Conservation (phyloP, 1,139 yeast genomes). For the Kazachstania sp. region DNA sequence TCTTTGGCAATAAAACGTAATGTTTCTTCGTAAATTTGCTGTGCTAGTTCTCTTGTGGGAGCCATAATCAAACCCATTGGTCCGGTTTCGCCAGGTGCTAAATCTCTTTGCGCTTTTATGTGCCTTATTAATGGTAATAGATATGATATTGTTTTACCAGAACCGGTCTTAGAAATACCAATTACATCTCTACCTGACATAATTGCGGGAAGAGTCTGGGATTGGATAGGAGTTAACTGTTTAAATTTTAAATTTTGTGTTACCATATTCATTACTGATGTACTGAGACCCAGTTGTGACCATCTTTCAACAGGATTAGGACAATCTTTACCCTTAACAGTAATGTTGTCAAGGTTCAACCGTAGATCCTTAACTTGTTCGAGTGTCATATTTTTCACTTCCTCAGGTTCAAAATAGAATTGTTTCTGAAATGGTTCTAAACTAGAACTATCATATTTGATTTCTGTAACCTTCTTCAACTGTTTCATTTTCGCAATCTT, state of each 20-base stretch:
- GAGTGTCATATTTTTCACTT: conserved; percentile 38
- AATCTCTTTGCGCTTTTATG: conserved; percentile 58
- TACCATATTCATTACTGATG: conserved; percentile 46
- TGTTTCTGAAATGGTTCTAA: conserved; percentile 51
- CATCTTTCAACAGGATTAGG: conserved; percentile 69
- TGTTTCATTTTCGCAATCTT: conserved; percentile 34
- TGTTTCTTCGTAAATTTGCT: conserved; percentile 71
- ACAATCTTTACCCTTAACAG: conserved; percentile 48
- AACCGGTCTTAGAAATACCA: conserved; percentile 94
- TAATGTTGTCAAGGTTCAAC: conserved; percentile 51
- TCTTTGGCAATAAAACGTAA: conserved; percentile 46
- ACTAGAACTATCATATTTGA: conserved; percentile 42
- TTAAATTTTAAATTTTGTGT: conserved; percentile 29
- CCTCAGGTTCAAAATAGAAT: conserved; percentile 61
- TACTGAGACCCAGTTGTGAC: conserved; percentile 75
- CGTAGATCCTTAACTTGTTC: conserved; percentile 52
- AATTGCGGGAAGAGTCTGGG: conserved; percentile 84
- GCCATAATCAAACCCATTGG: conserved; percentile 77
- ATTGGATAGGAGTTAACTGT: conserved; percentile 71
- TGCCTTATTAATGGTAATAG: conserved; percentile 79
- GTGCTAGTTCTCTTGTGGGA: conserved; percentile 89
- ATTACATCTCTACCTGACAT: conserved; percentile 87
- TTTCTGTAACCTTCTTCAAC: conserved; percentile 35
- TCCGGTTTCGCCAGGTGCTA: conserved; percentile 47
- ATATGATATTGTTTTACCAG: conserved; percentile 90